These are phyloP conservation scores for Avena eriantha DNA, from an alignment of 176 grass and related monocot genomes.

Conservation along the genomic window DNA sequence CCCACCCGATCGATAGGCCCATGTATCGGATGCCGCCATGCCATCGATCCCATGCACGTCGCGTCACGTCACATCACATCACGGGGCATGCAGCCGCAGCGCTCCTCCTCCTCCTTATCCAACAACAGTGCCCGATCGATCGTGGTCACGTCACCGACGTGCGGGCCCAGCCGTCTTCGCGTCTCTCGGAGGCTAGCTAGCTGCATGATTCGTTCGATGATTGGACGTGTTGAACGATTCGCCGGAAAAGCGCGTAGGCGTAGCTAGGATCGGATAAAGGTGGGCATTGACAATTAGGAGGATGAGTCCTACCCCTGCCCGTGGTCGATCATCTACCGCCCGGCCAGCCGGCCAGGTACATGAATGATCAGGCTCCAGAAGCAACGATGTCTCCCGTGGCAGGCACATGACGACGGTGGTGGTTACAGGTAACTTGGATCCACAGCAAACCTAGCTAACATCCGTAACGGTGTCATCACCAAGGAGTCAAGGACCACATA, in stretches of 20 bases:
- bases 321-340: background rate
- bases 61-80: slow-evolving; percentile 36
- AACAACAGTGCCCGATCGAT: background rate
- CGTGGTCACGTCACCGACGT: background rate
- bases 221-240: slow-evolving; percentile 10
- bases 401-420: slow-evolving; percentile 10
- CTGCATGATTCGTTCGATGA: slow-evolving; percentile 26
- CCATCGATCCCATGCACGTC: slow-evolving; percentile 23
- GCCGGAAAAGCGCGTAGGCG: background rate
- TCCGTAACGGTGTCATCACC: slow-evolving; percentile 25
- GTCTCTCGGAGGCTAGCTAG: background rate
- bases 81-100: no score
- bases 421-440: slow-evolving; percentile 38
- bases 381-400: slow-evolving; percentile 40
- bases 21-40: slow-evolving; percentile 16
- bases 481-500: slow-evolving; percentile 20
- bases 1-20: slow-evolving; percentile 14
- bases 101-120: background rate
- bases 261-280: background rate
- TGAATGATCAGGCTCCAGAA: slow-evolving; percentile 17
- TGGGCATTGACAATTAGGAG: background rate
- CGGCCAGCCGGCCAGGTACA: background rate
- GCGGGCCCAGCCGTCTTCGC: slow-evolving; percentile 34
- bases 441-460: slow-evolving; percentile 20
- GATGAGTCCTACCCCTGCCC: background rate